Evolutionary conservation across 2,329 filamentous ascomycete genomes (phyloP).

Genomic region (Tolypocladium tropicale): DNA sequence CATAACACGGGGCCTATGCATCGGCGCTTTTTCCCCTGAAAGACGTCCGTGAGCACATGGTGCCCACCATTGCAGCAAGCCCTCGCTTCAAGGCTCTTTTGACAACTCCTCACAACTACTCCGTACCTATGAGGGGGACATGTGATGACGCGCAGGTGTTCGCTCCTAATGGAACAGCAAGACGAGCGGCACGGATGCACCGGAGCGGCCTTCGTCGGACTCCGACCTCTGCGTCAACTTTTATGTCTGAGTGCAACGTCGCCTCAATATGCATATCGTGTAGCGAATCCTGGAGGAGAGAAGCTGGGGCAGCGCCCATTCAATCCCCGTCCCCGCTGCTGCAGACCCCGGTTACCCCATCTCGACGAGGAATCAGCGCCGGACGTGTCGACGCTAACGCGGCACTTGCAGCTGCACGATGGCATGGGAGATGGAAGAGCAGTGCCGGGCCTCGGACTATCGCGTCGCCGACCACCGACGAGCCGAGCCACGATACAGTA

Average conservation of each 20-base stretch:
- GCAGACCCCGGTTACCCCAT: not conserved
- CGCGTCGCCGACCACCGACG: not conserved
- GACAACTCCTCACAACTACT: too few relatives aligned
- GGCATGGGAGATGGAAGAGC: too few relatives aligned
- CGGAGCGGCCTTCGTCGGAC: not conserved
- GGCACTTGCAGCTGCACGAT: not conserved
- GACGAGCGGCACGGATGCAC: not conserved
- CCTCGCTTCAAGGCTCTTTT: too few relatives aligned
- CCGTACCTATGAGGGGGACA: too few relatives aligned
- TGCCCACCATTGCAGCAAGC: too few relatives aligned
- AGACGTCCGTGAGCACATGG: too few relatives aligned
- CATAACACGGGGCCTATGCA: too few relatives aligned
- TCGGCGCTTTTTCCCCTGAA: too few relatives aligned
- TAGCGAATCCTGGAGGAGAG: not conserved
- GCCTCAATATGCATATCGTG: not conserved
- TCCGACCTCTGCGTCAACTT: not conserved
- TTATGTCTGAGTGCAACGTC: not conserved
- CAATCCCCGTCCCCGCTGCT: not conserved
- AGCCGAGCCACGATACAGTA: not conserved
- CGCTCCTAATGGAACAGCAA: not conserved
- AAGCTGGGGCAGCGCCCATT: not conserved
- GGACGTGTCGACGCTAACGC: not conserved
- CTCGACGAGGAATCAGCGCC: not conserved
- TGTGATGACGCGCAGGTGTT: too few relatives aligned
- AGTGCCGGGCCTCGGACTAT: not conserved